Evolutionary conservation across 345 rosid species (phyloP), one percentile per base, ranked within the genome.

Genomic region (Brassica carinata): DNA sequence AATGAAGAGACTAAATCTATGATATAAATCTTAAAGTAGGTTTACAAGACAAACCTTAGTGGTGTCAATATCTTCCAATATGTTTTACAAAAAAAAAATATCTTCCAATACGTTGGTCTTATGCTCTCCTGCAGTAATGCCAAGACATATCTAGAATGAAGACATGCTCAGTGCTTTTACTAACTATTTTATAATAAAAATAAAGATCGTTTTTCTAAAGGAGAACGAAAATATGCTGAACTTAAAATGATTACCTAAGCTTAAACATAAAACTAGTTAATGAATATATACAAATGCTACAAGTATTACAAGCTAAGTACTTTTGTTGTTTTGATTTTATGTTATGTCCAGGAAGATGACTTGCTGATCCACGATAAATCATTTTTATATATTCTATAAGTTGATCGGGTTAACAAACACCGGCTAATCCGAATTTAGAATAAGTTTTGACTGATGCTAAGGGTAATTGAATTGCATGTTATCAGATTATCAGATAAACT

Each of bases 21-120:
- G 17, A 65, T 64, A 53, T 33, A 33, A 33, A 15, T 33, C 23
- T 62, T 77, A 4, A 71, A 77, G 38, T 31, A 33, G 18, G 64
- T 62, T 77, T 63, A 77, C 65, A 63, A 77, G 65, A 77, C 64
- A 71, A 71, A 77, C 71, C 71, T 77, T 77, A 51, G 75, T 70
- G 70, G 64, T 64, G 71, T 77, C 75, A 77, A 31, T 70, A 71
- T 63, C 65, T 71, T 0, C 57, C 65, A 77, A 30, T 45, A 19
- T 64, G 64, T 48, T 69, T 8, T 36, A 36, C 43, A 36, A 36
- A 36, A n/a, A n/a, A 29, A 29, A 36, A 77, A 31, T 64, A 71
- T 71, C 65, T 71, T 0, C 55, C 64, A 69, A 30, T 45, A 19
- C 53, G 64, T 33, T 70, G 19, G 43, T 40, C 43, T 71, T 71